These are phyloP conservation scores for Pseudocercospora cruenta DNA, from an alignment of 2,329 filamentous ascomycete species.

Conservation along the genomic window DNA sequence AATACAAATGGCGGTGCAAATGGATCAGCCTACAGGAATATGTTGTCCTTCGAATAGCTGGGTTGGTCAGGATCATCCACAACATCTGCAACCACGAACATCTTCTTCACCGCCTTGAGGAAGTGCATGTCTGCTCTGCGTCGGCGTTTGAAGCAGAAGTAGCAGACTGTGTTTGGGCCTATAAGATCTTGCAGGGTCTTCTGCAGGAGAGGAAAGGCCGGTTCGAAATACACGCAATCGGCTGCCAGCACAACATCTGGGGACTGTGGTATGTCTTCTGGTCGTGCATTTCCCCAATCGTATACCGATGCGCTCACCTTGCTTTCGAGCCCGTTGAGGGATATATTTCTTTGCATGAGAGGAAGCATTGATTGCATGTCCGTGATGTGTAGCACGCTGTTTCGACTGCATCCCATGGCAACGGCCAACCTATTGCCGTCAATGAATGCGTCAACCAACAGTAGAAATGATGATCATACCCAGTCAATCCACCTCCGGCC, in stretches of 20 bases:
- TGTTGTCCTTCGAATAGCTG: constrained; percentile 51
- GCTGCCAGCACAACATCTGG: constrained; percentile 82
- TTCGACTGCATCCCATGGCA: constrained; percentile 59
- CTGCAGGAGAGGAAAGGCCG: constrained; percentile 85
- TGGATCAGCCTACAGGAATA: constrained; percentile 50
- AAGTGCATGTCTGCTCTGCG: constrained; percentile 67
- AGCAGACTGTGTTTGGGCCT: constrained; percentile 66
- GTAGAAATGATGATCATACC: constrained; percentile 39
- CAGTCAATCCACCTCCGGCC: constrained; percentile 87
- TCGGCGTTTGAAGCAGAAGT: constrained; percentile 95
- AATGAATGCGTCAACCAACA: constrained; percentile 13
- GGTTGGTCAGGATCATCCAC: constrained; percentile 53
- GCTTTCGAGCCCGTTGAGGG: constrained; percentile 71
- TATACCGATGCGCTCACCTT: constrained; percentile 70
- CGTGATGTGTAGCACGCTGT: constrained; percentile 70
- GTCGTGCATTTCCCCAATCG: constrained; percentile 68
- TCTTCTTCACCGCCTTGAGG: constrained; percentile 55
- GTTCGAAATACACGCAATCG: constrained; percentile 97
- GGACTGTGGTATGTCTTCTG: constrained; percentile 58
- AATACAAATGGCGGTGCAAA: constrained; percentile 1
- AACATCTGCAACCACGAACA: constrained; percentile 51
- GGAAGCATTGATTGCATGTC: constrained; percentile 85
- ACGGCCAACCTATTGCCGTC: constrained; percentile 55
- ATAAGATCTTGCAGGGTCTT: constrained; percentile 76
- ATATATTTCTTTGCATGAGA: constrained; percentile 85